Evolutionary conservation across 2,329 filamentous ascomycete species (phyloP), one percentile per base, ranked within the genome.

Genomic region (Trichoderma cornu-damae): DNA sequence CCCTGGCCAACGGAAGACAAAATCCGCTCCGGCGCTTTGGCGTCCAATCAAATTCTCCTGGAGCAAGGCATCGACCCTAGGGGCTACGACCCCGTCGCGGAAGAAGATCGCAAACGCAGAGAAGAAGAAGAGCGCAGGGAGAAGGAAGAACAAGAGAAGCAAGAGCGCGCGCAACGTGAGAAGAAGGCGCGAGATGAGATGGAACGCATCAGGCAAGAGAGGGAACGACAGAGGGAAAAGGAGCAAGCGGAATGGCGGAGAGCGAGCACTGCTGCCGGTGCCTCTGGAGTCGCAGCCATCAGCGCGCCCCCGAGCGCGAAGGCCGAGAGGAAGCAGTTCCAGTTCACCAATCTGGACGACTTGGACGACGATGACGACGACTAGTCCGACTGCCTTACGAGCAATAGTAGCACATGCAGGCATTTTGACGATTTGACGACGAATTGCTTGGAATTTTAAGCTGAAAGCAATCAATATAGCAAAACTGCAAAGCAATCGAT

Each of bases 1-100:
- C 89, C 90, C 1, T 95, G 89, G 89, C 89, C 89, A 0, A 77
- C 76, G 26, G 84, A 89, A 61, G 82, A 86, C 30, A 80, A 84
- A 59, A 89, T 94, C 61, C 80, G 83, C 30, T 74, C 76, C 14
- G 89, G 90, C 34, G 84, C 85, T 1, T 75, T 95, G 40, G 86
- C 84, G 0, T 75, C 77, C 7, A 80, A 83, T 43, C 85, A 90
- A 65, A 72, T 77, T 22, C 77, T 90, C 61, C 63, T 80, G 4
- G 84, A 87, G 64, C 73, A 77, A 54, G 86, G 85, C 6, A 78
- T 82, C 62, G 82, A 88, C 67, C 84, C 83, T 7, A 78, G 74
- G 54, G 78, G 76, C 34, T 82, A 81, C 66, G 83, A 86, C 62
- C 83, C 84, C 1, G 77, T 71, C 7, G 77, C 73, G 24, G 81